phyloP scores from a whole-genome alignment of 2,329 filamentous ascomycete genomes.

The Cadophora malorum region DNA sequence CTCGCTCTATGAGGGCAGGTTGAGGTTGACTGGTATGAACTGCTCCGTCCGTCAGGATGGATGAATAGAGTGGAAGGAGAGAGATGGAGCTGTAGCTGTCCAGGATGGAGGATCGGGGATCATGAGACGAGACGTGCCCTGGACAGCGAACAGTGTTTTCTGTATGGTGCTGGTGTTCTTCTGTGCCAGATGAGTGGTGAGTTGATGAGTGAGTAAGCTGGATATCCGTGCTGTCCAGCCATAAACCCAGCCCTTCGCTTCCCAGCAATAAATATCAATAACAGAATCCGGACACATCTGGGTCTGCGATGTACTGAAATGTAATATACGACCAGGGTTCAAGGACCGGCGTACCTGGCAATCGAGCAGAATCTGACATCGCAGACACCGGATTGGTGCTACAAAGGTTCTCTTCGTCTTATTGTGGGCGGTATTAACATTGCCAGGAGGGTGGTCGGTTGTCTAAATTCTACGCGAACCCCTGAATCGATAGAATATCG shows the following conservation, averaged over 20 bases:
- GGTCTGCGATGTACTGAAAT: slow-evolving; percentile 1
- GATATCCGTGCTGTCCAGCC: neutral
- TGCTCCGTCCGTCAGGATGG: neutral
- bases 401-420: neutral
- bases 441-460: slow-evolving; percentile 15
- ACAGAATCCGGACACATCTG: slow-evolving; percentile 11
- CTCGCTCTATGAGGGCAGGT: neutral
- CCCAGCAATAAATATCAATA: neutral
- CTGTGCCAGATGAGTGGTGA: slow-evolving; percentile 6
- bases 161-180: neutral
- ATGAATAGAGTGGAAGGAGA: neutral
- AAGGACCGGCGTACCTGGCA: slow-evolving; percentile 12
- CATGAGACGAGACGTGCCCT: slow-evolving; percentile 22
- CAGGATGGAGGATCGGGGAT: slow-evolving; percentile 11
- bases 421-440: slow-evolving; percentile 18
- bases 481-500: slow-evolving; percentile 7
- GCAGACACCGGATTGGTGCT: slow-evolving; percentile 12
- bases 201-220: neutral
- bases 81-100: neutral
- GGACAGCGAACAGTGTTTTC: neutral
- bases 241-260: neutral
- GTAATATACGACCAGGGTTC: slow-evolving; percentile 16
- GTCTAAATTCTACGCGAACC: slow-evolving; percentile 22
- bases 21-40: neutral
- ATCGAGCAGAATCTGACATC: slow-evolving; percentile 4